Base-by-base conservation (phyloP, 352 stramenopile genomes). In the Paralagenidium karlingii region DNA sequence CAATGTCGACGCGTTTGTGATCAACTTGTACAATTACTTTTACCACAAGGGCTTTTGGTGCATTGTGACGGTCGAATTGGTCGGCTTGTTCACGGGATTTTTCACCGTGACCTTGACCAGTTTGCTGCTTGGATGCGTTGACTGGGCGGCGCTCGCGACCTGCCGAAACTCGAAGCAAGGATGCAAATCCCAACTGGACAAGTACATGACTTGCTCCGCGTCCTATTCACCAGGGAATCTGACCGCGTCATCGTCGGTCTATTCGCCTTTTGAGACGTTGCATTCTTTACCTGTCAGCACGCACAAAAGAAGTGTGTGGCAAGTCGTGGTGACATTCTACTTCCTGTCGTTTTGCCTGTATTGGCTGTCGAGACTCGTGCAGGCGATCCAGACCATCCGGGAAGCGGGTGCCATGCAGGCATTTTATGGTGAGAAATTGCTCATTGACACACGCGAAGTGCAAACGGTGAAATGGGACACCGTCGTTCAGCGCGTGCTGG, bases 91-190 rank as follows among this genome's bases (percentile, higher is more conserved):
- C 12, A 97, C 94, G 10, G 69, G 98, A 9, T 73, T 96, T 3
- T 98, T 99, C 54, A 99, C 91, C 45, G 74, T 99, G 18, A 66
- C 80, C 47, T 75, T 96, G 26, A 94, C 76, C n/a, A 94, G 81
- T 22, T 95, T 98, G 44, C 42, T 98, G 37, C 69, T 98, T 20
- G 88, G 83, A 1, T 97, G 94, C 54, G 77, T 99, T 19, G 81
- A 99, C 61, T 99, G 96, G 95, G 43, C 42, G 8, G 57, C 67
- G 30, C 56, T 99, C 20, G 48, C 94, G 18, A 63, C 69, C 16
- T 96, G 87, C 49, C 62, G 75, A 42, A 48, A 60, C 24, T 69
- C 90, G 33, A 80, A 88, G 41, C 45, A 62, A 10, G 79, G 60
- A 1, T 99, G 94, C 65, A 56, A 74, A 16, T n/a, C n/a, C n/a